Conservation (phyloP, 2,329 filamentous ascomycete genomes). For the Paraphaeosphaeria minitans region DNA sequence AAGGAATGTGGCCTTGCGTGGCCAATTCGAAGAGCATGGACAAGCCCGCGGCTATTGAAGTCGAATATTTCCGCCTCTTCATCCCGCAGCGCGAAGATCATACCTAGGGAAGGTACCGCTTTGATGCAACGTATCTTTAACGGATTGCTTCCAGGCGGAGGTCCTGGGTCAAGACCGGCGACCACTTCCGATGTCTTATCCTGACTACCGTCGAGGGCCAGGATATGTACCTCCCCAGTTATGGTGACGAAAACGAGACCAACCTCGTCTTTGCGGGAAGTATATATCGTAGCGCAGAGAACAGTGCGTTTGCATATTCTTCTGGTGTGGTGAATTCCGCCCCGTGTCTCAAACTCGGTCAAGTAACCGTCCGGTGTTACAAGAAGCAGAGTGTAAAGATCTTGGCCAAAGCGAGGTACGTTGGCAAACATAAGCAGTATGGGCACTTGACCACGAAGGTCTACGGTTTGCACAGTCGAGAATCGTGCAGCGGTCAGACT, state of each 20-base stretch:
- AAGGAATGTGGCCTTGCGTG: slow-evolving; percentile 65
- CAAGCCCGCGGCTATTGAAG: slow-evolving; percentile 58
- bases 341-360: slow-evolving; percentile 61
- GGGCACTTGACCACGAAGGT: slow-evolving; percentile 63
- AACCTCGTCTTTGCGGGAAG: slow-evolving; percentile 29
- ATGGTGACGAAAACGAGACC: slow-evolving; percentile 43
- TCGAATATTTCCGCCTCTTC: slow-evolving; percentile 66
- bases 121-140: slow-evolving; percentile 62
- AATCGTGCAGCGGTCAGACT: slow-evolving; percentile 63
- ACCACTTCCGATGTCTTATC: slow-evolving; percentile 40
- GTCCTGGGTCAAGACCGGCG: slow-evolving; percentile 41
- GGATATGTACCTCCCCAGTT: slow-evolving; percentile 42
- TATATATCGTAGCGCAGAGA: slow-evolving; percentile 36
- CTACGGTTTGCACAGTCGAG: slow-evolving; percentile 57
- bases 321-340: slow-evolving; percentile 40
- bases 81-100: slow-evolving; percentile 65
- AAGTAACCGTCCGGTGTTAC: slow-evolving; percentile 69
- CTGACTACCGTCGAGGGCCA: slow-evolving; percentile 29
- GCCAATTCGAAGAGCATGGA: slow-evolving; percentile 67
- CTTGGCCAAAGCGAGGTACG: slow-evolving; percentile 34
- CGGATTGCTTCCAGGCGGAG: slow-evolving; percentile 43
- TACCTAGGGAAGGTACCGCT: slow-evolving; percentile 61
- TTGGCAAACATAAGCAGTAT: slow-evolving; percentile 65
- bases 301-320: slow-evolving; percentile 35
- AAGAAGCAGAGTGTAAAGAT: slow-evolving; percentile 58